Percentiles rank a stretch among this genome's conserved stretches.
These are phyloP conservation scores for Fusarium tupiense DNA, from an alignment of 2,329 filamentous ascomycete genomes.

Conservation along the genomic window DNA sequence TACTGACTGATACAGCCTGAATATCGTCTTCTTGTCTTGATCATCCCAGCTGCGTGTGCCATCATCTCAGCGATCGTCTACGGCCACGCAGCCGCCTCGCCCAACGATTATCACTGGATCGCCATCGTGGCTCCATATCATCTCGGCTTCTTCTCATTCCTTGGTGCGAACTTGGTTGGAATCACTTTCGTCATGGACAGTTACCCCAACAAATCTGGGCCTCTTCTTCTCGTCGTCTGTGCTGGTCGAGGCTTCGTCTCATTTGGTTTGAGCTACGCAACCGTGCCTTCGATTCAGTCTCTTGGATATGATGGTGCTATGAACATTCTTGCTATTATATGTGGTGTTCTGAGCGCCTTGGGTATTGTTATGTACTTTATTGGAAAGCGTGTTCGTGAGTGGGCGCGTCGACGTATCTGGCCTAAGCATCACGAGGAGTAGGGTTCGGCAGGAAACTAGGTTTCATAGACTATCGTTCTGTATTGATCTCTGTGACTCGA, in stretches of 20 bases:
- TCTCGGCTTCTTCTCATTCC: slow-evolving; percentile 6
- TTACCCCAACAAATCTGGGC: slow-evolving; percentile 4
- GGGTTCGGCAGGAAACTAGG: accelerated
- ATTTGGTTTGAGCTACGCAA: neutral
- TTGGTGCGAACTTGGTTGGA: neutral
- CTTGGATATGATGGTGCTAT: slow-evolving; percentile 5
- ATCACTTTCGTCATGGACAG: slow-evolving; percentile 15
- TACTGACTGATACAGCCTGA: neutral
- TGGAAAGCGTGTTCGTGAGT: slow-evolving; percentile 9
- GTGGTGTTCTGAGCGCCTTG: neutral
- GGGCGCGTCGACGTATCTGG: slow-evolving; percentile 6
- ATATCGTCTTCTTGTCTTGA: neutral
- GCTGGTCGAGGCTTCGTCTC: slow-evolving; percentile 1
- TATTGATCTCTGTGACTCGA: accelerated
- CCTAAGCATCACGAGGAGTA: slow-evolving; percentile 13
- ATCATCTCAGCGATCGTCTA: slow-evolving; percentile 4
- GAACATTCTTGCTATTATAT: slow-evolving; percentile 5
- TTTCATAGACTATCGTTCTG: too few relatives aligned
- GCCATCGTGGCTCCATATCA: slow-evolving; percentile 1
- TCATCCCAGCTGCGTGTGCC: neutral
- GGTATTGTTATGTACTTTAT: neutral
- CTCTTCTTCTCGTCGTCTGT: neutral
- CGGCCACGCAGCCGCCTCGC: neutral
- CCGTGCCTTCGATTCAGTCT: neutral
- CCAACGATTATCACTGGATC: slow-evolving; percentile 5